These are phyloP conservation scores for Drosera capensis DNA, from an alignment of 148 eudicot species.

Conservation along the genomic window DNA sequence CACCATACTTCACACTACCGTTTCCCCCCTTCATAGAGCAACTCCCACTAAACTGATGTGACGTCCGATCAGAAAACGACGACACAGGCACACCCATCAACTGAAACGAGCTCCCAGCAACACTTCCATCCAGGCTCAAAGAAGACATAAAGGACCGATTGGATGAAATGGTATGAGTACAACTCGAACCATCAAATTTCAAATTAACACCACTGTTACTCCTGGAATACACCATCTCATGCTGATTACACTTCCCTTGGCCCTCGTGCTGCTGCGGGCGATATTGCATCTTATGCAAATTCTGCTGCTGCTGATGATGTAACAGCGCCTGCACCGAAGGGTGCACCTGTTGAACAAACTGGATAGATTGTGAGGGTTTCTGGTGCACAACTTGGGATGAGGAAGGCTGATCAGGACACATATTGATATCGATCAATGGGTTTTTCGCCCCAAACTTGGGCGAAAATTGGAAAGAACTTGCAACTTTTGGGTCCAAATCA, in stretches of 20 bases:
- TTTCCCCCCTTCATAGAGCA: constrained; percentile 26
- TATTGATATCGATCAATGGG: constrained; percentile 14
- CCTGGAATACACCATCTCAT: constrained; percentile 18
- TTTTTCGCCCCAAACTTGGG: constrained; percentile 13
- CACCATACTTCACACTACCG: constrained; percentile 31
- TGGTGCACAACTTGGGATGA: constrained; percentile 6
- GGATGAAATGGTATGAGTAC: constrained; percentile 27
- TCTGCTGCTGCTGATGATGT: constrained; percentile 5
- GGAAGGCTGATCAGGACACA: constrained; percentile 25
- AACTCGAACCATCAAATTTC: constrained; percentile 29
- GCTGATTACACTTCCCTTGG: constrained; percentile 14
- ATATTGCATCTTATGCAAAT: constrained; percentile 18
- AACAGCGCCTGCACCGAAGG: constrained; percentile 3
- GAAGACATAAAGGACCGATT: constrained; percentile 37
- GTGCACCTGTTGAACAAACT: constrained; percentile 2
- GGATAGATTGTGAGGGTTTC: constrained; percentile 10
- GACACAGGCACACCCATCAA: constrained; percentile 25
- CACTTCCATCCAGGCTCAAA: constrained; percentile 36
- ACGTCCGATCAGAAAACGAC: constrained; percentile 27
- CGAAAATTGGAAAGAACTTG: constrained; percentile 8
- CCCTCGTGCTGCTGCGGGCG: constrained; percentile 19
- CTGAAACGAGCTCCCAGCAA: constrained; percentile 25
- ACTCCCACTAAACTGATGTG: constrained; percentile 18
- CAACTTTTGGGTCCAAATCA: constrained; percentile 11
- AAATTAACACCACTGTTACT: constrained; percentile 20